These are phyloP conservation scores for Cytospora piceae DNA, from an alignment of 2,329 filamentous ascomycete species.

Conservation along the genomic window DNA sequence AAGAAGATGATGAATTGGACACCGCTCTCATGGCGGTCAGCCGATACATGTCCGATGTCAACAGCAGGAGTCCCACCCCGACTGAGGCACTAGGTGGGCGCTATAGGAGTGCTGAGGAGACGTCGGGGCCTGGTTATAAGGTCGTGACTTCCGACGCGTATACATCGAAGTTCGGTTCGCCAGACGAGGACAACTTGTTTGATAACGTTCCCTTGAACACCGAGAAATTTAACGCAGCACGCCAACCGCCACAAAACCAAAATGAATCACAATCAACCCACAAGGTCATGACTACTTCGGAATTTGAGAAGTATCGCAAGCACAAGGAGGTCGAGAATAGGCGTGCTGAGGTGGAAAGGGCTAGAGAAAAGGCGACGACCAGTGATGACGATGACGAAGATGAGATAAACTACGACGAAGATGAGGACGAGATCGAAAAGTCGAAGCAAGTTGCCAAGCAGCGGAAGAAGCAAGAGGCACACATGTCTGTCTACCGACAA, in stretches of 20 bases:
- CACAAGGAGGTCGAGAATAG: slow-evolving; percentile 64
- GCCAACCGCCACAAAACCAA: slow-evolving; percentile 39
- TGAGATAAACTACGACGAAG: slow-evolving; percentile 69
- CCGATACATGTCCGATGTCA: slow-evolving; percentile 45
- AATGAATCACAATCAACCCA: slow-evolving; percentile 48
- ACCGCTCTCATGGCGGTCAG: slow-evolving; percentile 54
- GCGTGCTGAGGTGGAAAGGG: slow-evolving; percentile 46
- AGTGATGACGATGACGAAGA: slow-evolving; percentile 67
- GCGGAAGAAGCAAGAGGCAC: slow-evolving; percentile 84
- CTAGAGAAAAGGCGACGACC: slow-evolving; percentile 51
- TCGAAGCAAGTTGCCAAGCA: slow-evolving; percentile 74
- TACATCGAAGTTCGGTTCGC: slow-evolving; percentile 38
- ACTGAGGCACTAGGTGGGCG: slow-evolving; percentile 33
- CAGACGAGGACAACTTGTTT: slow-evolving; percentile 59
- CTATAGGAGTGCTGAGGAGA: slow-evolving; percentile 49
- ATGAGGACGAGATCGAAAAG: slow-evolving; percentile 80
- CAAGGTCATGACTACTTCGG: slow-evolving; percentile 87
- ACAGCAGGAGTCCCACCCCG: slow-evolving; percentile 34
- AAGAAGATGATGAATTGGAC: slow-evolving; percentile 56
- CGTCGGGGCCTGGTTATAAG: slow-evolving; percentile 34
- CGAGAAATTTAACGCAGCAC: slow-evolving; percentile 42
- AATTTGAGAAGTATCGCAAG: slow-evolving; percentile 81
- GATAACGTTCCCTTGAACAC: slow-evolving; percentile 45
- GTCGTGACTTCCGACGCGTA: slow-evolving; percentile 40
- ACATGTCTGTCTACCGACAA: slow-evolving; percentile 86